Base-by-base conservation (phyloP, 352 stramenopile species). In the Globisporangium abappressorium region DNA sequence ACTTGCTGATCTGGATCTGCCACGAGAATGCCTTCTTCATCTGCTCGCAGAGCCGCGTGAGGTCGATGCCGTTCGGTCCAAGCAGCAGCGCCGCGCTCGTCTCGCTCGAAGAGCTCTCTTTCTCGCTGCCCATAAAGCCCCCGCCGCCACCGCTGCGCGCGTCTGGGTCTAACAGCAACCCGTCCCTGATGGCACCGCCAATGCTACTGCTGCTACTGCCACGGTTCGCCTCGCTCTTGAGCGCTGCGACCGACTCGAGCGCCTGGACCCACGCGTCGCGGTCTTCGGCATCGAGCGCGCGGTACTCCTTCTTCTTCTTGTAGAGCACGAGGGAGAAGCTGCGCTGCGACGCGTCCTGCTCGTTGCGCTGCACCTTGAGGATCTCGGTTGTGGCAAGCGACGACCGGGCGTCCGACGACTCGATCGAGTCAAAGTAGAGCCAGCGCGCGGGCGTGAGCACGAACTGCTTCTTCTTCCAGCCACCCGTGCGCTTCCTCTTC, bases 401-500 rank as follows among this genome's bases (percentile, higher is more conserved):
- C 24, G 79, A 85, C 14, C 60, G 59, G 4, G 85, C 71, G 34
- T 78, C 68, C 26, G 66, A 56, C 7, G 81, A 76, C n/a, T 85
- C 77, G 49, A 84, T 56, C 20, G 82, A 75, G 54, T 94, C 85
- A 55, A 91, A 95, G 70, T 89, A 87, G 68, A 87, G 77, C 49
- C 83, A 81, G 22, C 87, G 80, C 33, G 77, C 78, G 2, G 75
- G 73, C 24, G 84, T 94, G 64, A 95, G 74, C 28, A 94, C 70
- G 47, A 92, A 93, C 58, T 84, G 84, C 65, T 87, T 82, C 73
- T 92, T 92, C 68, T 88, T 91, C 87, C 87, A 95, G 53, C 84
- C 84, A 43, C 84, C 84, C 56, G 84, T 90, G 65, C 82, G 82
- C 36, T 80, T 75, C 78, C 79, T 82, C 66, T 90, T 87, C 73